A percentile compares a stretch with the other conserved stretches of the same genome.
Evolutionary conservation across 2,329 filamentous ascomycete species (phyloP).

Genomic region (Penicillium hordei): DNA sequence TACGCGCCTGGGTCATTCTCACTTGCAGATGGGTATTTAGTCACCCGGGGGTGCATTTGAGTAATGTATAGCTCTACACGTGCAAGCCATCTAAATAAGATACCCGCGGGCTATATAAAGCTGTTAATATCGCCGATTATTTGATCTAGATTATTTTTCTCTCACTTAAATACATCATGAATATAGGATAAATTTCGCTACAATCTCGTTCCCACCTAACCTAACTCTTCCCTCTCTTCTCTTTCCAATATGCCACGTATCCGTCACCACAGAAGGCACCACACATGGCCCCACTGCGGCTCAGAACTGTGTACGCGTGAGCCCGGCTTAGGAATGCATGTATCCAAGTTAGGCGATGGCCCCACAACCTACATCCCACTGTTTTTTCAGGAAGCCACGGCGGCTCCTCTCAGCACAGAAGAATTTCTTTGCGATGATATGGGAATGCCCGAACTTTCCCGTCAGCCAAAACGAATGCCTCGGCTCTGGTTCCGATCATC

Average conservation of each 20-base stretch:
- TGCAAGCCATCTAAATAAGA: not conserved
- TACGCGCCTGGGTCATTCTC: constrained; percentile 12
- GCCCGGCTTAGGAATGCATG: constrained; percentile 22
- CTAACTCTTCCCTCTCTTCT: not conserved
- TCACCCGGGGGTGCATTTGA: constrained; percentile 14
- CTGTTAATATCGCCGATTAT: not conserved
- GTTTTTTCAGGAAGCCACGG: constrained; percentile 11
- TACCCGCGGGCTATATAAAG: constrained; percentile 17
- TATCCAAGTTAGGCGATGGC: constrained; percentile 9
- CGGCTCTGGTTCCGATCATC: constrained; percentile 27
- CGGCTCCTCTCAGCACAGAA: constrained; percentile 18
- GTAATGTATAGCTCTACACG: not conserved
- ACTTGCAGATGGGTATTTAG: constrained; percentile 16
- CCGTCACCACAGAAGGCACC: constrained; percentile 34
- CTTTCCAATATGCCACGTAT: constrained; percentile 26
- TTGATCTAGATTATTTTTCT: not conserved
- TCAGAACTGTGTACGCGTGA: constrained; percentile 23
- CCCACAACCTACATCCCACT: constrained; percentile 14
- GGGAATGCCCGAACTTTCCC: constrained; percentile 36
- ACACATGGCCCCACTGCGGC: constrained; percentile 41
- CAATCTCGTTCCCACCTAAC: not conserved
- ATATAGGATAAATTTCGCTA: not conserved
- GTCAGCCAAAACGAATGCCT: constrained; percentile 20
- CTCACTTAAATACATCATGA: not conserved
- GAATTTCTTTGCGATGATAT: constrained; percentile 31